These are phyloP conservation scores for Zhuliangozyma parablackwelliae DNA, from an alignment of 1,139 yeast genomes.

Conservation along the genomic window DNA sequence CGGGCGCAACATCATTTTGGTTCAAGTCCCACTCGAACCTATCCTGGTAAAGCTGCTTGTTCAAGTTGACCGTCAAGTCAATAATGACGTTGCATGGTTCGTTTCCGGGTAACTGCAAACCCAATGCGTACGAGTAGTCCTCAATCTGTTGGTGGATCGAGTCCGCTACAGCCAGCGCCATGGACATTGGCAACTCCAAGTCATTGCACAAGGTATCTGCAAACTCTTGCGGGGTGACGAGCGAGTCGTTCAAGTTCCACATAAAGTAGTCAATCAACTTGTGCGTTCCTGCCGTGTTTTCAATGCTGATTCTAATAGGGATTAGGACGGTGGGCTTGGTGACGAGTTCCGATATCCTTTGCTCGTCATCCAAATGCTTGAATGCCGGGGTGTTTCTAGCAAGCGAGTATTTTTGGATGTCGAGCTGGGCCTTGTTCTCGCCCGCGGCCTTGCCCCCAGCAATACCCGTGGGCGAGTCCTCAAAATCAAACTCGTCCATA, in stretches of 20 bases:
- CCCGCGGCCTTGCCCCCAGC: conserved; percentile 2
- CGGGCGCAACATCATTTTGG: conserved; percentile 69
- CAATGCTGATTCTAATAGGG: conserved; percentile 77
- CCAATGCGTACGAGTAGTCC: conserved; percentile 54
- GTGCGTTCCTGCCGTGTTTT: conserved; percentile 54
- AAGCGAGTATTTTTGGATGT: conserved; percentile 31
- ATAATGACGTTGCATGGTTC: conserved; percentile 73
- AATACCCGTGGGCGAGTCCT: conserved; percentile 37
- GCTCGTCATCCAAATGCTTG: conserved; percentile 20
- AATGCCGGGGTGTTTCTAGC: conserved; percentile 32
- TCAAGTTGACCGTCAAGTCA: conserved; percentile 77
- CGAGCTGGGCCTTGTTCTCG: conserved; percentile 21
- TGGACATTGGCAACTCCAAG: conserved; percentile 65
- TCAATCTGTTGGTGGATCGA: conserved; percentile 78
- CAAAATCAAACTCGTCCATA: conserved; percentile 62
- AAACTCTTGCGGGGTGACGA: conserved; percentile 80
- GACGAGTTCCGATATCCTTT: conserved; percentile 23
- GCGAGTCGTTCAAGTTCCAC: conserved; percentile 83
- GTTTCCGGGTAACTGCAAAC: conserved; percentile 61
- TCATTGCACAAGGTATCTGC: conserved; percentile 78
- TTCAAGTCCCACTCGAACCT: conserved; percentile 91
- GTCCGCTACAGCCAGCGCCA: conserved; percentile 62
- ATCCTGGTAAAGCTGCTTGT: conserved; percentile 83
- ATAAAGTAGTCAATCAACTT: conserved; percentile 76
- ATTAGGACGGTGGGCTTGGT: conserved; percentile 47